Evolutionary conservation across 331 rosid genomes (phyloP).

Genomic region (Saraca asoca): DNA sequence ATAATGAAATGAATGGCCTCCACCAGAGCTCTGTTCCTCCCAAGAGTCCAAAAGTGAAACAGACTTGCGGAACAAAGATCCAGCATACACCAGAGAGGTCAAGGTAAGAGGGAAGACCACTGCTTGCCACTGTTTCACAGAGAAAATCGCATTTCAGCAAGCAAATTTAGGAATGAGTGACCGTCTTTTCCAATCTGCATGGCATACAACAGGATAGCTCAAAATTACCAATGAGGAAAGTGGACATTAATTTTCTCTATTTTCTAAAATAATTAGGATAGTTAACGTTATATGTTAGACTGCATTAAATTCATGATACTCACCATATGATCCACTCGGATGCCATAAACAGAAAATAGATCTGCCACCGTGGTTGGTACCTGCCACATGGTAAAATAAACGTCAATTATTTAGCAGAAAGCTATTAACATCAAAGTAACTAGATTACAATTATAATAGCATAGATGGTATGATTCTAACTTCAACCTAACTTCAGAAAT

Average conservation of each 20-base stretch:
- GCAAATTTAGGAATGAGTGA: conserved; percentile 56
- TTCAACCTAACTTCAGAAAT: conserved; percentile 4
- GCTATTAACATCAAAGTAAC: neutral
- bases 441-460: neutral
- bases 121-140: conserved; percentile 96
- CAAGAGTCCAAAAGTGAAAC: conserved; percentile 52
- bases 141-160: conserved; percentile 71
- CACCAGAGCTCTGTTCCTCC: conserved; percentile 49
- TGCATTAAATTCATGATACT: conserved; percentile 41
- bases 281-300: neutral
- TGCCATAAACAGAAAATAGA: conserved; percentile 63
- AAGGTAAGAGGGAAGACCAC: conserved; percentile 69
- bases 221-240: conserved; percentile 40
- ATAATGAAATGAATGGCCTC: conserved; percentile 46
- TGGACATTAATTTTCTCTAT: conserved; percentile 1
- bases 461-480: neutral
- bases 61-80: conserved; percentile 68
- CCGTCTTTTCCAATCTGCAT: conserved; percentile 54
- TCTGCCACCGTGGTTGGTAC: conserved; percentile 43
- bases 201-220: conserved; percentile 39
- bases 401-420: neutral
- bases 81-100: conserved; percentile 83
- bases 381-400: conserved; percentile 45
- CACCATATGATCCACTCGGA: conserved; percentile 78
- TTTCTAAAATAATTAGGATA: conserved; percentile 3